phyloP scores from a whole-genome alignment of 108 stramenopile species.

The Conticribra weissflogii region DNA sequence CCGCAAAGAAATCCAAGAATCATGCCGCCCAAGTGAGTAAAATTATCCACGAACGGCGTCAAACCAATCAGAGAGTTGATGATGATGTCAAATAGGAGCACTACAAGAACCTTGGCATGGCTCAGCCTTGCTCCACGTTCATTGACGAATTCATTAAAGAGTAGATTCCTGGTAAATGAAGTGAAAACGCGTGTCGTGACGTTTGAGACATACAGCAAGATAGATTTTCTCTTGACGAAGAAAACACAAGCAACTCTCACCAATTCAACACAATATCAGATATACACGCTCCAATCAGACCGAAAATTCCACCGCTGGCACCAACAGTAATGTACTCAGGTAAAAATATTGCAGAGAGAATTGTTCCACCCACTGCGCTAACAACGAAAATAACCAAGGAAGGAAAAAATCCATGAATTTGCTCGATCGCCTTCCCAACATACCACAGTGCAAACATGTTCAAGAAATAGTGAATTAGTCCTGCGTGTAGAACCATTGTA shows the following conservation, averaged over 20 bases:
- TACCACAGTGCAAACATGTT: constrained; percentile 93
- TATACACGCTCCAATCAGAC: constrained; percentile 90
- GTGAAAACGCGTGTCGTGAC: not conserved
- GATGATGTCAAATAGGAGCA: constrained; percentile 77
- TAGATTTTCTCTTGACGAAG: not conserved
- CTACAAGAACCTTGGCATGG: constrained; percentile 71
- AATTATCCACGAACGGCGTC: constrained; percentile 91
- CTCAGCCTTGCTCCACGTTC: constrained; percentile 71
- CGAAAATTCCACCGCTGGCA: constrained; percentile 93
- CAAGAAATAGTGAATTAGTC: constrained; percentile 89
- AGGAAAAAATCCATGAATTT: constrained; percentile 77
- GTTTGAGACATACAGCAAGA: too few relatives aligned
- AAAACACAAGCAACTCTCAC: not conserved
- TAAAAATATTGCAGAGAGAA: constrained; percentile 89
- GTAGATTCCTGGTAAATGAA: constrained; percentile 52
- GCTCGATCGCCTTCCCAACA: constrained; percentile 90
- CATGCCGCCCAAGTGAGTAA: constrained; percentile 76
- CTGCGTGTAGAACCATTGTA: constrained; percentile 95
- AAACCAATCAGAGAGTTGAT: constrained; percentile 86
- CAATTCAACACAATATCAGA: constrained; percentile 94
- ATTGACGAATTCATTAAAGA: constrained; percentile 76
- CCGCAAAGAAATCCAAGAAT: constrained; percentile 80
- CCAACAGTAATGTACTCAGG: constrained; percentile 93
- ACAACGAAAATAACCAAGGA: constrained; percentile 72
- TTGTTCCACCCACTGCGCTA: constrained; percentile 85